Base-by-base conservation (phyloP, 1,284 basidiomycete species). In the Exsudoporus floridanus region DNA sequence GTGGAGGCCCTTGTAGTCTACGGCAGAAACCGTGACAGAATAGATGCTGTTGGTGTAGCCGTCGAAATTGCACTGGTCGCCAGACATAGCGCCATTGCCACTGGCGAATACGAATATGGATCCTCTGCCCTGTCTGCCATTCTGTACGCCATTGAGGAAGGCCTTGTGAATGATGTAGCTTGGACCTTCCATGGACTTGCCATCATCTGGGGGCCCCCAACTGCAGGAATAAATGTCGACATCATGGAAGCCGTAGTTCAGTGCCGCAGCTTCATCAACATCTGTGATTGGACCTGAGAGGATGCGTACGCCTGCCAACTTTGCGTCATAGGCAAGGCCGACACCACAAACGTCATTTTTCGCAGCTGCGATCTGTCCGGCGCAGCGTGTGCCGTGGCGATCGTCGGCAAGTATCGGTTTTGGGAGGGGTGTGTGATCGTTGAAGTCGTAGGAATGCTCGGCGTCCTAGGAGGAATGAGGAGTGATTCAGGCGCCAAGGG, bases 21-120 rank as follows among this genome's bases (percentile, higher is more conserved):
- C 80, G 0, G 97, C 93, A 9, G 94, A 90, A 28, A 99, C 93
- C 0, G 97, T 99, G 50, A 99, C 86, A 6, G 90, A 94, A 74
- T 94, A 98, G 59, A 98, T 97, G 60, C 90, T 93, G 70, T 99
- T 99, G 31, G 97, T 99, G 72, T 99, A 99, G 7, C 97, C 97
- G 63, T 99, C 97, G 69, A 99, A 99, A 72, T 99, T 99, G 77
- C 97, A 99, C 73, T 99, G 97, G 69, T 99, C 97, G 30, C 90
- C 92, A 47, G 81, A 80, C 4, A 83, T 82, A 23, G 93, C 97
- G 21, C 97, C 97, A 68, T 99, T 99, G 1, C 97, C 97, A 53
- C 94, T 95, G 1, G 97, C 97, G 70, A 99, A 99, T 34, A 99
- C 97, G 64, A 92, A 99, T 58, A 99, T 78, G 38, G 89, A 94